Base-by-base conservation (phyloP, 2,329 filamentous ascomycete genomes). In the Byssothecium circinans region DNA sequence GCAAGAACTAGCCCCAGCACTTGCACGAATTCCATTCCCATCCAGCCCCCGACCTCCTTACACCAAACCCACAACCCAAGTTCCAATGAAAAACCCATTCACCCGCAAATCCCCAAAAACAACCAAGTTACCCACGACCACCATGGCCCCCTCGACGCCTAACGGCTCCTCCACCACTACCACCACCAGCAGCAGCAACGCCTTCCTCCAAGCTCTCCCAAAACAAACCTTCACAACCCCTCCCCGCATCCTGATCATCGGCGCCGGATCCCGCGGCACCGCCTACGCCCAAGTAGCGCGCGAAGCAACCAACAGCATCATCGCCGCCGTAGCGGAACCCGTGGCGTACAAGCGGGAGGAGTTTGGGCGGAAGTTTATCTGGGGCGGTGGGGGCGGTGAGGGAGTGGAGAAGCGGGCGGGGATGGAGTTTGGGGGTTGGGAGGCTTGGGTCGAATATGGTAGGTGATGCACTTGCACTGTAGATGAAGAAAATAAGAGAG, bases 261-360 rank as follows among this genome's bases (percentile, higher is more conserved):
- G 71, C 23, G 71, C 67, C 11, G 71, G 71, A 17, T 68, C 65
- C 22, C 64, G 70, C 7, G 71, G 71, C 12, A 42, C 58, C 3
- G 62, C 69, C 0, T 74, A 74, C 42, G 69, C 71, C 5, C 15
- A 41, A n/a, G 60, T 64, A 1, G 36, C 60, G 2, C 41, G 47
- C 0, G 8, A 45, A 1, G 52, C 50, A 4, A 69, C 64, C 6
- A 69, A 68, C 46, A 89, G 86, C 5, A 67, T 85, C 25, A 82
- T 97, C 50, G 82, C 81, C 18, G 88, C 88, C 20, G 83, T 99
- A 14, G 90, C 88, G 18, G 94, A 97, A 60, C 90, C 91, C 0
- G 77, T 89, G 56, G 68, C 78, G 12, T 94, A 85, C 73, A 95
- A 95, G 72, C 83, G 92, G 4, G 74, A 79, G 34, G 77, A 80